Base-by-base conservation (phyloP, 345 rosid species). In the Melaleuca alternifolia region DNA sequence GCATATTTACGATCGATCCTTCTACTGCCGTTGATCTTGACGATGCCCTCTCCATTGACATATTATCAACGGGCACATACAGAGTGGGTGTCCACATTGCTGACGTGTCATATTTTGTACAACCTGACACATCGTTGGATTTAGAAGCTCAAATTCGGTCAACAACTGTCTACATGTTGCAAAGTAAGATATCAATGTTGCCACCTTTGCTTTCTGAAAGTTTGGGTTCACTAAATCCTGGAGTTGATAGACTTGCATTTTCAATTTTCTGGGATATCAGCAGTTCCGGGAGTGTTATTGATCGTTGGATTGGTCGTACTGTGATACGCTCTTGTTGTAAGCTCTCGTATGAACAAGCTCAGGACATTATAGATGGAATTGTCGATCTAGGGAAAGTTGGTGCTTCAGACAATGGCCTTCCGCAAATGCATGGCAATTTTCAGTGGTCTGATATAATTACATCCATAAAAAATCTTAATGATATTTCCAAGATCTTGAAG, bases 31-130 rank as follows among this genome's bases (percentile, higher is more conserved):
- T 92, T 59, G 99, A 96, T 81, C 97, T 97, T 76, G 99, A 97
- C 85, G 99, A 97, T 93, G 99, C 98, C 85, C 90, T 96, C 41
- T 97, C 98, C 48, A 89, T 95, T 87, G 95, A 97, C 90, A 89
- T 89, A 89, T 85, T 95, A 86, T 84, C 95, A 37, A 86, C 86
- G 85, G 97, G 92, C 84, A 87, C 88, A 84, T 89, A 87, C 50
- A 95, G 98, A 92, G 94, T 96, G 23, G 98, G 99, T 61, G 98
- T 97, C 62, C 99, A 97, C 92, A 92, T 97, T 89, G 93, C 97
- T 10, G 99, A 97, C 89, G 98, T 91, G 57, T 94, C 98, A 51
- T 94, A 92, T 89, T 97, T 96, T 91, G 98, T 94, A 88, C 92
- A 93, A 90, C 99, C 98, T 14, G 93, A 91, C 90, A 92, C 98